Evolutionary conservation across 768 basidiomycete genomes (phyloP).

Genomic region (Xanthoconium purpureum): DNA sequence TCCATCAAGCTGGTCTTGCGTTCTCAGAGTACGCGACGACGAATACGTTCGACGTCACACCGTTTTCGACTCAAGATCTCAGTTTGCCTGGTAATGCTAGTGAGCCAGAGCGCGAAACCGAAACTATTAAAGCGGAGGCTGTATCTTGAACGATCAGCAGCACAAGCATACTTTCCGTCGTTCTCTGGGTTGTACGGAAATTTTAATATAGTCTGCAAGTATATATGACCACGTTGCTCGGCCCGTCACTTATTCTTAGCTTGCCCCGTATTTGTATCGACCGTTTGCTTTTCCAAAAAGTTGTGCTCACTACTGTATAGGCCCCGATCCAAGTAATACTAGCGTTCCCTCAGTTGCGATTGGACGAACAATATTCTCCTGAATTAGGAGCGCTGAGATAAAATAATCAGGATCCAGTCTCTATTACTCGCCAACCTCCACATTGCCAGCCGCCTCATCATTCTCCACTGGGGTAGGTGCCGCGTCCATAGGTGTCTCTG

Average conservation of each 20-base stretch:
- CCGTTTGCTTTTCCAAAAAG: constrained; percentile 32
- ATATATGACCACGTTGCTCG: constrained; percentile 33
- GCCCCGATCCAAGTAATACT: constrained; percentile 31
- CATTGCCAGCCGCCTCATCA: constrained; percentile 43
- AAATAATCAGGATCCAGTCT: constrained; percentile 8
- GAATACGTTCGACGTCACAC: constrained; percentile 66
- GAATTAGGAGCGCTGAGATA: constrained; percentile 20
- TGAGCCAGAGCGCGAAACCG: constrained; percentile 62
- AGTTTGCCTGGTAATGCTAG: constrained; percentile 52
- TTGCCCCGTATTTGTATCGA: constrained; percentile 38
- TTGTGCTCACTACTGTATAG: constrained; percentile 37
- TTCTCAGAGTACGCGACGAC: constrained; percentile 70
- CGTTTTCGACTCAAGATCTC: constrained; percentile 66
- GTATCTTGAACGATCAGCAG: constrained; percentile 27
- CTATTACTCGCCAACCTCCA: constrained; percentile 32
- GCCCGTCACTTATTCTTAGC: constrained; percentile 37
- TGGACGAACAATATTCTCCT: constrained; percentile 12
- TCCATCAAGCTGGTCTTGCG: constrained; percentile 61
- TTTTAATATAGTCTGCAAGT: constrained; percentile 30
- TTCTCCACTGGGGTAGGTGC: constrained; percentile 40
- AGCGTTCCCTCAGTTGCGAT: constrained; percentile 15
- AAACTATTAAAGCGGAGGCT: constrained; percentile 67
- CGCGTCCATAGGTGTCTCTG: constrained; percentile 45
- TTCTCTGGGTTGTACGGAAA: constrained; percentile 30
- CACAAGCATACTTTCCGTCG: constrained; percentile 20